Evolutionary conservation across 352 stramenopile genomes (phyloP), one percentile per base, ranked within the genome.

Genomic region (Pythium biforme): DNA sequence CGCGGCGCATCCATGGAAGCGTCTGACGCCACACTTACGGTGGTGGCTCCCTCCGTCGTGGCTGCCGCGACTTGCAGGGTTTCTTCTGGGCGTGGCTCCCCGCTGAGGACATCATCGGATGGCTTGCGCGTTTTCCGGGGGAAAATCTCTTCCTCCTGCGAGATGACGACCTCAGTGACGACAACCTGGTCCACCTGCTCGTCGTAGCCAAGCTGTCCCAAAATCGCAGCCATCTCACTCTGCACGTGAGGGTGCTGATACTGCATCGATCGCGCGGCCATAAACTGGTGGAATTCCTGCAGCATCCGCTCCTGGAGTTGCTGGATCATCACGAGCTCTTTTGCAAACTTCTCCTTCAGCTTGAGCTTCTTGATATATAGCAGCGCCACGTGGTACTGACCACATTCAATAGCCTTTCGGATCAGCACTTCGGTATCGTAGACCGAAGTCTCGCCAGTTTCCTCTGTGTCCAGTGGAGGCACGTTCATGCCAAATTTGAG

Each of bases 341-440:
- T 50, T 3, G 47, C 46, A 65, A 91, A 95, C 29, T 70, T 50
- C 1, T 87, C 77, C 20, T 82, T 76, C 26, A 95, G 67, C 53
- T 82, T 81, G 52, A 92, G 70, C 60, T 83, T 90, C 59, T 90
- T 93, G 55, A 95, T 93, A 68, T 92, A 95, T 14, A 70, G 81
- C 19, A 63, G 64, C 3, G 83, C 86, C n/a, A 95, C 82, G 49
- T 95, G 83, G 53, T 74, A 85, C 57, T 95, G 83, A 10, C 78
- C 80, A 29, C 51, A 43, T n/a, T 82, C 72, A 11, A 93, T 81
- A 5, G 83, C 75, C 47, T 75, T 74, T 33, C 59, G 69, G 51
- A 95, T 88, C 20, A 93, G 61, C 3, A 58, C 53, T 20, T 81
- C 68, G 0, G 84, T 81, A 8, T 68, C 72, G 55, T 88, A 90